Percentiles rank a stretch among this genome's conserved stretches.
Conservation (phyloP, 345 rosid species). For the Citrus australasica region DNA sequence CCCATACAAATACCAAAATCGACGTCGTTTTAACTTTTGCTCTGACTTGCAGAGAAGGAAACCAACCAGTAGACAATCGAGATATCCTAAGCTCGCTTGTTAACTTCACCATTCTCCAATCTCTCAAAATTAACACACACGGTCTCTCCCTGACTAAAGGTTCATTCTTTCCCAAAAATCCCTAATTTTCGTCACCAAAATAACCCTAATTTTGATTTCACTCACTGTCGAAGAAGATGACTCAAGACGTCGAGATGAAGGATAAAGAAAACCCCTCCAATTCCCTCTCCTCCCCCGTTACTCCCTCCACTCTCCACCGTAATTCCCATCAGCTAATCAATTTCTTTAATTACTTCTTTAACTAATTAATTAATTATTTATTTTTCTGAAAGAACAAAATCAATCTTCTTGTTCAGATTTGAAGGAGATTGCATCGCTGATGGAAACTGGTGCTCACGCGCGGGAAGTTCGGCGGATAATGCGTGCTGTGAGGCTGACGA, state of each 20-base stretch:
- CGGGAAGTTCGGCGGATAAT: conserved; percentile 46
- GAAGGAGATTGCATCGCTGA: conserved; percentile 59
- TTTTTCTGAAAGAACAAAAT: neutral
- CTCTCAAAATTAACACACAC: neutral
- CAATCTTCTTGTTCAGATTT: conserved; percentile 28
- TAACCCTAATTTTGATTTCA: neutral
- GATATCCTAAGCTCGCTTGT: neutral
- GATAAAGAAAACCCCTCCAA: conserved; percentile 35
- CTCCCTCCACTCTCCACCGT: conserved; percentile 33
- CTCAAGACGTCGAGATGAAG: conserved; percentile 37
- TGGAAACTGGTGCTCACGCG: conserved; percentile 50
- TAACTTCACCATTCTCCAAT: neutral
- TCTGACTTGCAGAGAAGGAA: conserved; percentile 1
- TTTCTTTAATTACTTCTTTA: neutral
- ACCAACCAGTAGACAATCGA: neutral
- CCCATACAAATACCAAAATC: neutral
- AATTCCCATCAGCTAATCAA: neutral
- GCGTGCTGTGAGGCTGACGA: conserved; percentile 48
- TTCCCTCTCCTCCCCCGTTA: conserved; percentile 18
- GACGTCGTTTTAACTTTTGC: conserved; percentile 1
- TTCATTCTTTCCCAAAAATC: conserved; percentile 1
- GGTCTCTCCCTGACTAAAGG: neutral
- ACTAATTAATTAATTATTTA: too few relatives aligned
- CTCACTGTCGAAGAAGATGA: conserved; percentile 16
- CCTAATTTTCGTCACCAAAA: neutral